Percentiles rank a stretch among this genome's conserved stretches.
Evolutionary conservation across 2,329 filamentous ascomycete genomes (phyloP).

Genomic region (Stachybotrys chartarum): DNA sequence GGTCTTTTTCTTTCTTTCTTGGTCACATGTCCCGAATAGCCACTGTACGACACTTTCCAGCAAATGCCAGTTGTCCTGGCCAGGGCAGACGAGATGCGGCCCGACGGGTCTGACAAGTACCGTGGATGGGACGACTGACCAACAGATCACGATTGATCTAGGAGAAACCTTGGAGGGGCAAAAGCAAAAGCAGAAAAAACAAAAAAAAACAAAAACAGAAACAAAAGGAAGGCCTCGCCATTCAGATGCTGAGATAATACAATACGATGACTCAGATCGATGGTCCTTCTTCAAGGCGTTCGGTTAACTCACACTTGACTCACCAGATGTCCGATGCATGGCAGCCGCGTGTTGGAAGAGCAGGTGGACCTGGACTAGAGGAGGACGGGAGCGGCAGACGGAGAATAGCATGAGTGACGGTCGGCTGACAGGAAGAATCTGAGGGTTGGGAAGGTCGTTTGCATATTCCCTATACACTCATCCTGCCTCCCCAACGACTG

Average conservation of each 20-base stretch:
- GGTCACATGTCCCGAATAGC: constrained; percentile 18
- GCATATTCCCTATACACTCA: background rate
- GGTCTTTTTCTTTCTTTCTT: constrained; percentile 14
- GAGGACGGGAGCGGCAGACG: background rate
- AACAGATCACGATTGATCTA: constrained; percentile 10
- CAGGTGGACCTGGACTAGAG: background rate
- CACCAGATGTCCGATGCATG: background rate
- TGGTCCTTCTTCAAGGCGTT: background rate
- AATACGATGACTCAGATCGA: constrained; percentile 24
- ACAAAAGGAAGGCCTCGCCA: constrained; percentile 8
- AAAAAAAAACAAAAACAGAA: background rate
- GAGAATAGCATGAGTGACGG: background rate
- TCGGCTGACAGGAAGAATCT: background rate
- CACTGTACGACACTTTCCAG: constrained; percentile 13
- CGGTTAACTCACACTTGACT: background rate
- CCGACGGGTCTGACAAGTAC: constrained; percentile 12
- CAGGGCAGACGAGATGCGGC: background rate
- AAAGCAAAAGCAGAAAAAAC: constrained; percentile 14
- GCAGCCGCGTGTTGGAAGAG: background rate
- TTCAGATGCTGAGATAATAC: constrained; percentile 29
- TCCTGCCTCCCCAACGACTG: background rate
- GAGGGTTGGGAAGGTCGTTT: background rate
- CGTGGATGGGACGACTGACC: constrained; percentile 11
- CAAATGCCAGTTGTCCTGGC: background rate
- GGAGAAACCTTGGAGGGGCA: constrained; percentile 20